A percentile compares a stretch with the other conserved stretches of the same genome.
These are phyloP conservation scores for Phytophthora uliginosa DNA, from an alignment of 352 stramenopile genomes.

Conservation along the genomic window DNA sequence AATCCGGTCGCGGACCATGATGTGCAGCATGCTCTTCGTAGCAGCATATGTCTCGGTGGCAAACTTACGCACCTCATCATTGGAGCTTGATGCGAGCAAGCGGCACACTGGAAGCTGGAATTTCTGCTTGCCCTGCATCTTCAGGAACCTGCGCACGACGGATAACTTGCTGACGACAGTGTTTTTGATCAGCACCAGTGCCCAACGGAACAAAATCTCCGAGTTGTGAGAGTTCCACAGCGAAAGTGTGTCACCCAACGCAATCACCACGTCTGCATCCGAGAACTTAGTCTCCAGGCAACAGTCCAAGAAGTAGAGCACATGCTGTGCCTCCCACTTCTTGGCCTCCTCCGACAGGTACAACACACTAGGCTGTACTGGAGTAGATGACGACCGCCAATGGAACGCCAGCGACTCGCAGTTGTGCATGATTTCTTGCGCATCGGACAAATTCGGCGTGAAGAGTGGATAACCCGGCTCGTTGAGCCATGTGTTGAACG, in stretches of 20 bases:
- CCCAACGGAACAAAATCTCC: constrained; percentile 78
- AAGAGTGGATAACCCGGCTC: constrained; percentile 68
- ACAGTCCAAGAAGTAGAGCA: constrained; percentile 81
- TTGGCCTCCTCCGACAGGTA: constrained; percentile 73
- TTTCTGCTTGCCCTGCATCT: constrained; percentile 85
- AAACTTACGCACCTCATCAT: constrained; percentile 50
- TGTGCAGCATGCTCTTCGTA: constrained; percentile 64
- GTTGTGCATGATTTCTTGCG: constrained; percentile 74
- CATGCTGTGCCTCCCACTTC: constrained; percentile 63
- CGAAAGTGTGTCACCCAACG: constrained; percentile 59
- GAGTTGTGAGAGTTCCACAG: constrained; percentile 71
- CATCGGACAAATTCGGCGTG: constrained; percentile 69
- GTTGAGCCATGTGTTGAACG: constrained; percentile 78
- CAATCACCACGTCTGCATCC: constrained; percentile 50
- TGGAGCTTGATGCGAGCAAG: constrained; percentile 56
- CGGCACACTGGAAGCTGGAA: constrained; percentile 84
- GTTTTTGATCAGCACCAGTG: constrained; percentile 76
- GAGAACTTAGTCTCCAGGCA: constrained; percentile 61
- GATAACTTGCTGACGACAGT: constrained; percentile 49
- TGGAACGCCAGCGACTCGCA: constrained; percentile 76
- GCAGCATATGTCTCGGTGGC: constrained; percentile 53
- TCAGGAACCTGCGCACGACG: constrained; percentile 65
- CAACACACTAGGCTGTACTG: constrained; percentile 70
- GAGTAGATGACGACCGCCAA: constrained; percentile 59
- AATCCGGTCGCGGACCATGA: constrained; percentile 84